Conservation (phyloP, 2,329 filamentous ascomycete genomes). For the Balansia obtecta region DNA sequence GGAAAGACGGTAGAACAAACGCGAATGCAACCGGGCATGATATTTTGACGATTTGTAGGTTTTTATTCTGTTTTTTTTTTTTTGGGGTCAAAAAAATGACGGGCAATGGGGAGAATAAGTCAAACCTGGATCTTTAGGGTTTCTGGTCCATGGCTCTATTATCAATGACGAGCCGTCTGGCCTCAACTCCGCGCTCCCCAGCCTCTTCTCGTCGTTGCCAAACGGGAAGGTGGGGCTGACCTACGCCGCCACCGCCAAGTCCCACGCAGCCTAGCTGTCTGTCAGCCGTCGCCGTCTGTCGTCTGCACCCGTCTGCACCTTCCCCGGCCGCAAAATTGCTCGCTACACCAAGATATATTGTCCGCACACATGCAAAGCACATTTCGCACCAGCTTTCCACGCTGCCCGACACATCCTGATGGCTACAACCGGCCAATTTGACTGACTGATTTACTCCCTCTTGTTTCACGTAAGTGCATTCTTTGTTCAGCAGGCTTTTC, state of each 20-base stretch:
- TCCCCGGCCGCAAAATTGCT: background rate
- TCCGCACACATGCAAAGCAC: background rate
- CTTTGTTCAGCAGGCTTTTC: background rate
- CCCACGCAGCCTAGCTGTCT: background rate
- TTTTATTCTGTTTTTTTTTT: too few relatives aligned
- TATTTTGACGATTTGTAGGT: too few relatives aligned
- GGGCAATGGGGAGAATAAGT: background rate
- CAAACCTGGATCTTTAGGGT: background rate
- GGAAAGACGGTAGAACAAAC: too few relatives aligned
- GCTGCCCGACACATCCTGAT: background rate
- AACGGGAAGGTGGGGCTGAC: constrained; percentile 4
- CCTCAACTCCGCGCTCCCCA: constrained; percentile 2
- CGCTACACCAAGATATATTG: background rate
- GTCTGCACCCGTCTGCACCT: too few relatives aligned
- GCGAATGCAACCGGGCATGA: too few relatives aligned
- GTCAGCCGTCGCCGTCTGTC: too few relatives aligned
- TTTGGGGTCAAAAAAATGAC: too few relatives aligned
- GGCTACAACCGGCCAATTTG: background rate
- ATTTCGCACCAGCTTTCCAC: background rate
- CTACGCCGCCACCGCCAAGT: constrained; percentile 5
- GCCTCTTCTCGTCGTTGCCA: constrained; percentile 1
- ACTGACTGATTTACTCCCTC: background rate
- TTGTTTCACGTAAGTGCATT: background rate
- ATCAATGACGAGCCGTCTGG: background rate
- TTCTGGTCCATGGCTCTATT: background rate